phyloP scores from a whole-genome alignment of 73 alveolate genomes.

The Tetrahymena borealis region DNA sequence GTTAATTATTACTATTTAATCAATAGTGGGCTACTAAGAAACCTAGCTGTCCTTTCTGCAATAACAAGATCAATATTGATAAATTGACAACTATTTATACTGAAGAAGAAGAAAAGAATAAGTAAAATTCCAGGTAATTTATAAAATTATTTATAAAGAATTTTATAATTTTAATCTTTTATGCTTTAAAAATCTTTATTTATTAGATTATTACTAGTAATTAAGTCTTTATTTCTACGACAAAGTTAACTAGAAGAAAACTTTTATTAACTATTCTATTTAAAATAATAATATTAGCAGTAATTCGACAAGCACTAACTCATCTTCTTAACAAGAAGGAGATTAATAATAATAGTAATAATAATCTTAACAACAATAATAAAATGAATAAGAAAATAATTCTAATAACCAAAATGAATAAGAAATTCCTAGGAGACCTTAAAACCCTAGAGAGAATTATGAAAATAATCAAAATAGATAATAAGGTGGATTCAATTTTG shows the following conservation, averaged over 20 bases:
- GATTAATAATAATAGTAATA: not conserved
- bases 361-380: not conserved
- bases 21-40: not conserved
- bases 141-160: not conserved
- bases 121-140: not conserved
- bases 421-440: not conserved
- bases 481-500: not conserved
- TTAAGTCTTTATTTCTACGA: too few species aligned
- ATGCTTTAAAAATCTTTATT: too few species aligned
- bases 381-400: not conserved
- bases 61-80: not conserved
- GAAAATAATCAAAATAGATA: not conserved
- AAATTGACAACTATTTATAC: not conserved
- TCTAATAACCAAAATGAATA: not conserved
- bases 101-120: not conserved
- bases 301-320: not conserved
- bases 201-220: too few species aligned
- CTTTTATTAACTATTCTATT: too few species aligned
- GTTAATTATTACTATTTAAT: not conserved
- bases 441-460: not conserved
- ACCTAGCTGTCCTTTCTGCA: not conserved
- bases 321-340: not conserved
- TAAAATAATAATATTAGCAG: not conserved
- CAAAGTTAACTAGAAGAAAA: too few species aligned
- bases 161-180: too few species aligned